Percentiles rank a stretch among this genome's conserved stretches.
Conservation (phyloP, 2,329 filamentous ascomycete genomes). For the Thermothelomyces thermophilus region DNA sequence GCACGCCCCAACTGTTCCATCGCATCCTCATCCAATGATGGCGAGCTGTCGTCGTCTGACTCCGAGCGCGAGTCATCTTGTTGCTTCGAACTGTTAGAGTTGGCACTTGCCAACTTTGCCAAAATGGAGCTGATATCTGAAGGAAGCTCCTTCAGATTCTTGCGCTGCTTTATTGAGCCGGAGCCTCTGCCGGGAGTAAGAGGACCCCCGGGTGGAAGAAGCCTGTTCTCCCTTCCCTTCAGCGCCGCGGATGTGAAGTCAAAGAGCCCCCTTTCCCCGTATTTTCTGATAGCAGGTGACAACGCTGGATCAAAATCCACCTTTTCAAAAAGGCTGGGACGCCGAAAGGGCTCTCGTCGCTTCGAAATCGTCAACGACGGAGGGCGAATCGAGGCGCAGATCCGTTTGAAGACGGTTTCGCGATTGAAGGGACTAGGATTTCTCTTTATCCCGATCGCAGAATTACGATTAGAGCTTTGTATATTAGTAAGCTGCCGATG, state of each 20-base stretch:
- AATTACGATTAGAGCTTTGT: constrained; percentile 27
- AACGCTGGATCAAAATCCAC: constrained; percentile 48
- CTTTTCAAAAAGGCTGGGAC: constrained; percentile 47
- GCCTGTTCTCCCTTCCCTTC: constrained; percentile 28
- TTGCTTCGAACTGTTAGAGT: constrained; percentile 33
- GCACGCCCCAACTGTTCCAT: constrained; percentile 45
- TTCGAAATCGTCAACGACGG: constrained; percentile 22
- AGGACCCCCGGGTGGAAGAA: constrained; percentile 30
- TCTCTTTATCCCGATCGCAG: constrained; percentile 37
- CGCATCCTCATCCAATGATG: constrained; percentile 47
- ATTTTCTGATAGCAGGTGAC: constrained; percentile 51
- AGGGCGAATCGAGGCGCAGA: constrained; percentile 41
- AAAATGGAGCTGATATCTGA: constrained; percentile 33
- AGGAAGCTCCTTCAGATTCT: constrained; percentile 32
- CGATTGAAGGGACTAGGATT: constrained; percentile 52
- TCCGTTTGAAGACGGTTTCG: constrained; percentile 52
- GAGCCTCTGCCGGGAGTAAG: constrained; percentile 41
- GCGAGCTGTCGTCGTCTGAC: constrained; percentile 43
- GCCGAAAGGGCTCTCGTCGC: constrained; percentile 28
- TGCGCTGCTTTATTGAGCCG: constrained; percentile 39
- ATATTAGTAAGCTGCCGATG: constrained; percentile 26
- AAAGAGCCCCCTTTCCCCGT: constrained; percentile 50
- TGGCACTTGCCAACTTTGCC: constrained; percentile 31
- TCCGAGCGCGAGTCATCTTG: constrained; percentile 37
- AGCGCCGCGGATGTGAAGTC: constrained; percentile 36